phyloP scores from a whole-genome alignment of 306 rosid genomes.

The Vicia faba region DNA sequence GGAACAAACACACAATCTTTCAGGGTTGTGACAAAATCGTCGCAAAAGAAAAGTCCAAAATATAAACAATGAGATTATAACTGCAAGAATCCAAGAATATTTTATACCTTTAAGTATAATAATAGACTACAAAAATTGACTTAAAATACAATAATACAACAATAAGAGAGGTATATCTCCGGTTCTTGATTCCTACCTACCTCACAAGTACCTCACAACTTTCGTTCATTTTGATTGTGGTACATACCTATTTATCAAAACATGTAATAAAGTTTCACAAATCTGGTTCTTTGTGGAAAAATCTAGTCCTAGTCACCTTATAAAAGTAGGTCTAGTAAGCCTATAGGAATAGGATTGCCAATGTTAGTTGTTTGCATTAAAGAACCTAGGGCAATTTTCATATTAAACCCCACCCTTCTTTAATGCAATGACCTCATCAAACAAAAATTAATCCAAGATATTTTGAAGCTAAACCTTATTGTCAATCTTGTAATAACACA shows the following conservation, averaged over 20 bases:
- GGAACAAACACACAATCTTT: conserved; percentile 18
- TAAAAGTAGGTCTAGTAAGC: conserved; percentile 27
- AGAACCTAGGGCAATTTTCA: conserved; percentile 15
- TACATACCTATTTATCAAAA: conserved; percentile 40
- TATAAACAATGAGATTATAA: conserved; percentile 25
- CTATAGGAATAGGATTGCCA: conserved; percentile 34
- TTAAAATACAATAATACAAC: conserved; percentile 39
- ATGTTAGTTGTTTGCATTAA: conserved; percentile 40
- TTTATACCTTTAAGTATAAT: conserved; percentile 3
- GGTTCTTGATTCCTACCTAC: conserved; percentile 50
- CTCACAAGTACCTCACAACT: conserved; percentile 45
- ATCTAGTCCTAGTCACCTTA: conserved; percentile 35
- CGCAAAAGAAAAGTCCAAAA: conserved; percentile 33
- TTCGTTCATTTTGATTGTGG: conserved; percentile 44
- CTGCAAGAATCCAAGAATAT: conserved; percentile 24
- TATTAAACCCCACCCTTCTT: conserved; percentile 7
- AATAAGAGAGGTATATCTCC: conserved; percentile 36
- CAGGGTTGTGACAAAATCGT: conserved; percentile 35
- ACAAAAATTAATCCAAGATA: conserved; percentile 34
- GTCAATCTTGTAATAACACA: conserved; percentile 9
- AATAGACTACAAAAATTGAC: conserved; percentile 25
- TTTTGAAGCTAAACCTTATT: conserved; percentile 23
- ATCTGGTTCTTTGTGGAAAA: conserved; percentile 37
- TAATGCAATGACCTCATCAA: conserved; percentile 33
- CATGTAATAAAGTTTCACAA: conserved; percentile 36